A percentile compares a stretch with the other conserved stretches of the same genome.
Evolutionary conservation across 352 stramenopile genomes (phyloP).

Genomic region (Phytophthora agathidicida): DNA sequence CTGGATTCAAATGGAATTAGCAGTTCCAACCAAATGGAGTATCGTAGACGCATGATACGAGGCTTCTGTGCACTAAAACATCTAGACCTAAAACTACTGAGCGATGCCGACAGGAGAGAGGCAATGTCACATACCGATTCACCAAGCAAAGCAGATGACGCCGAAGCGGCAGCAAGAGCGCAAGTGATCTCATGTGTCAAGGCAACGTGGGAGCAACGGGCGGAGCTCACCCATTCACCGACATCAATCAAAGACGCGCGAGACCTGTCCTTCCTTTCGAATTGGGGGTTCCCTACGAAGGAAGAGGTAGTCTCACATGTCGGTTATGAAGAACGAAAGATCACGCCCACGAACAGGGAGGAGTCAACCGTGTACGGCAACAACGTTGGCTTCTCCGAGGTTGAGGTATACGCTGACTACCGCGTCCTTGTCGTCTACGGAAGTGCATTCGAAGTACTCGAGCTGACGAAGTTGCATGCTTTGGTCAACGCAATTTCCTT

Average conservation of each 20-base stretch:
- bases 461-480: constrained; percentile 55
- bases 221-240: constrained; percentile 5
- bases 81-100: constrained; percentile 84
- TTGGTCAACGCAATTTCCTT: constrained; percentile 73
- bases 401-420: constrained; percentile 75
- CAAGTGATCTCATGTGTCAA: constrained; percentile 57
- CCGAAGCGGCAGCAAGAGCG: constrained; percentile 47
- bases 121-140: constrained; percentile 30
- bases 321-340: constrained; percentile 40
- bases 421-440: constrained; percentile 74
- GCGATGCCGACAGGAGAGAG: constrained; percentile 77
- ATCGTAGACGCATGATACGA: constrained; percentile 73
- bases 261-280: constrained; percentile 9
- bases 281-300: constrained; percentile 7
- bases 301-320: neutral
- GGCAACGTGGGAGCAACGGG: constrained; percentile 39
- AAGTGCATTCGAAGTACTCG: constrained; percentile 66
- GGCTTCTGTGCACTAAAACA: constrained; percentile 81
- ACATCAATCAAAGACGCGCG: constrained; percentile 14
- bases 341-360: constrained; percentile 50
- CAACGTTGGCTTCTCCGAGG: constrained; percentile 67
- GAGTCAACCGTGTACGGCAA: constrained; percentile 57
- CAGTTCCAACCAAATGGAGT: constrained; percentile 51
- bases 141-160: constrained; percentile 51
- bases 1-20: constrained; percentile 86